Base-by-base conservation (phyloP, 2,329 filamentous ascomycete species). In the Neurospora crassa region DNA sequence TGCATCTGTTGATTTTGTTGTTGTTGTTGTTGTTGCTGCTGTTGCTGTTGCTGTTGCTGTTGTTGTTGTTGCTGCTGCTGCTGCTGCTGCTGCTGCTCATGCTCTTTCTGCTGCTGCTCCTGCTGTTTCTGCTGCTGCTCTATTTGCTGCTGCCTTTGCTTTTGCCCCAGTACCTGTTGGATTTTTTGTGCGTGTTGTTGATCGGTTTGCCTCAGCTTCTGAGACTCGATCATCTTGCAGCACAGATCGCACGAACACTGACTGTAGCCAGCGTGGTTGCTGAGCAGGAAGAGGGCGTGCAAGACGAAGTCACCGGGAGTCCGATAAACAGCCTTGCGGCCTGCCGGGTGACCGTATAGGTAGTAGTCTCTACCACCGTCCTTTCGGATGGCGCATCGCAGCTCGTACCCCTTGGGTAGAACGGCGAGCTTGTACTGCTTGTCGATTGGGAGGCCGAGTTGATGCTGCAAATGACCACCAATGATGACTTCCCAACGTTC, bases 241-340 rank as follows among this genome's bases (percentile, higher is more conserved):
- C 85, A 87, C 68, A 85, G 82, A 14, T 84, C 80, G 73, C 85
- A 87, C 69, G 83, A 85, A 76, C 85, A 87, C 73, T 86, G 83
- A 67, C 76, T 80, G 67, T 84, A 83, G 74, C 85, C 83, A 72
- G 78, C 79, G 16, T 85, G 86, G 18, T 78, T 76, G 40, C 84
- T 85, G 8, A 84, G 78, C 2, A 87, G 81, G 85, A 85, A 87
- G 68, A 87, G 79, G 34, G 86, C 73, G 73, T 87, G 85, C 10
- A 85, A 78, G 5, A 82, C 84, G 72, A 87, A 86, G 73, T 87
- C 85, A 71, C 86, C 84, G 0, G 85, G 85, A 63, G 83, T 85
- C 76, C 84, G 85, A 76, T 83, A 87, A 47, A 74, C 75, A 5
- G 84, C 78, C 76, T 84, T 85, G 42, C 80, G 76, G 72, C 85